A percentile compares a stretch with the other conserved stretches of the same genome.
Conservation (phyloP, 768 basidiomycete genomes). For the Daedalea quercina region DNA sequence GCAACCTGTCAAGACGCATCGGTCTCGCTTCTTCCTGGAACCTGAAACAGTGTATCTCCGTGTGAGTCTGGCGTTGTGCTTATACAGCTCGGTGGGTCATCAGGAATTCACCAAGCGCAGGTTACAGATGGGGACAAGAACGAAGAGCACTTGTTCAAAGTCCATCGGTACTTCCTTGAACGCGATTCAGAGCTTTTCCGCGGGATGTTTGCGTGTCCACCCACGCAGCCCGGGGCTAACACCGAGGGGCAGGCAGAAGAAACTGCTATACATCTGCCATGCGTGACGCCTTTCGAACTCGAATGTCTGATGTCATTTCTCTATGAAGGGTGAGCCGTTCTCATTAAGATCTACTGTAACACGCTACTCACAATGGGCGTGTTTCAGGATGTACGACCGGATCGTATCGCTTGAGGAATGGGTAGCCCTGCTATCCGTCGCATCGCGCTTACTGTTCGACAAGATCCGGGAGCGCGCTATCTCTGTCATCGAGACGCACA, state of each 20-base stretch:
- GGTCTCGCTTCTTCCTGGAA: neutral
- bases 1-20: neutral
- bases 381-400: constrained; percentile 10
- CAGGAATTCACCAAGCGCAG: neutral
- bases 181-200: constrained; percentile 33
- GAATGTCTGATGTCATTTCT: constrained; percentile 33
- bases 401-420: constrained; percentile 22
- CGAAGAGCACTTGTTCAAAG: constrained; percentile 29
- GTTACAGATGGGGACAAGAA: neutral
- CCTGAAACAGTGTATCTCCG: neutral
- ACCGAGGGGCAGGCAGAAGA: constrained; percentile 27
- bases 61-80: neutral
- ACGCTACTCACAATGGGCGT: too few species aligned
- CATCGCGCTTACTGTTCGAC: constrained; percentile 32
- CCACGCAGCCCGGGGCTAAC: constrained; percentile 8
- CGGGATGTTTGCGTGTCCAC: constrained; percentile 29
- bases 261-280: constrained; percentile 26
- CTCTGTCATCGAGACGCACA: constrained; percentile 10
- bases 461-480: constrained; percentile 30
- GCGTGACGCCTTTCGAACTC: constrained; percentile 28
- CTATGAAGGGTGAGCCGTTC: constrained; percentile 32
- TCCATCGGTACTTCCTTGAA: constrained; percentile 33
- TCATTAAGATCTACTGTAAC: too few species aligned
- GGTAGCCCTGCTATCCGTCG: constrained; percentile 32
- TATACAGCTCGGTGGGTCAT: too few species aligned